Evolutionary conservation across 2,329 filamentous ascomycete genomes (phyloP).

Genomic region (Chaetomium sp.): DNA sequence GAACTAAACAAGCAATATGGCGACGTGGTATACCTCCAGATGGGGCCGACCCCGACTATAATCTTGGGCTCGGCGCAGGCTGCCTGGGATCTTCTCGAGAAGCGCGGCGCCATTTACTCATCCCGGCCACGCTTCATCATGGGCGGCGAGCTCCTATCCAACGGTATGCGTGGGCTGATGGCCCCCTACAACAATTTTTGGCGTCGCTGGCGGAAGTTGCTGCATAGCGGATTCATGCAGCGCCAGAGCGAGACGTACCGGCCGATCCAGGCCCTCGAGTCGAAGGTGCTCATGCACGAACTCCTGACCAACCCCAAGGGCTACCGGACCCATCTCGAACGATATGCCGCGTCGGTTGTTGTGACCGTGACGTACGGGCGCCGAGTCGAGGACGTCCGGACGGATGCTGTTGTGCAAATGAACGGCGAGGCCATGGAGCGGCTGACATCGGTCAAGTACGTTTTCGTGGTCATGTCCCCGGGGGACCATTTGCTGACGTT

Average conservation of each 20-base stretch:
- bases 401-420: conserved; percentile 43
- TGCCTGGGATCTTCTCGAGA: conserved; percentile 49
- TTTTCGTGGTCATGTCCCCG: not conserved
- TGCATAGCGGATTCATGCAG: conserved; percentile 49
- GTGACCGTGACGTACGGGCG: conserved; percentile 48
- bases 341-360: conserved; percentile 47
- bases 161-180: conserved; percentile 47
- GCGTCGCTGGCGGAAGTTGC: conserved; percentile 47
- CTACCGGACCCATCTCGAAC: conserved; percentile 41
- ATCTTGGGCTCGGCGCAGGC: conserved; percentile 47
- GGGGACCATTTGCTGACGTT: not conserved
- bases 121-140: conserved; percentile 51
- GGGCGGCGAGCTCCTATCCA: conserved; percentile 47
- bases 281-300: conserved; percentile 45
- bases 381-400: conserved; percentile 40
- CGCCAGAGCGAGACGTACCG: conserved; percentile 47
- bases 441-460: conserved; percentile 48
- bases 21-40: conserved; percentile 48
- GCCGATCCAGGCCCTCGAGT: conserved; percentile 47
- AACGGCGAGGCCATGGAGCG: conserved; percentile 49
- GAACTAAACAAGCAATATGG: conserved; percentile 44
- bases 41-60: conserved; percentile 47
- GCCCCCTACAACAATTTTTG: conserved; percentile 47
- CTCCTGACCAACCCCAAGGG: conserved; percentile 38
- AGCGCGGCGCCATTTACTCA: conserved; percentile 47